A percentile compares a stretch with the other conserved stretches of the same genome.
Conservation (phyloP, 2,329 filamentous ascomycete species). For the Claviceps sp. region DNA sequence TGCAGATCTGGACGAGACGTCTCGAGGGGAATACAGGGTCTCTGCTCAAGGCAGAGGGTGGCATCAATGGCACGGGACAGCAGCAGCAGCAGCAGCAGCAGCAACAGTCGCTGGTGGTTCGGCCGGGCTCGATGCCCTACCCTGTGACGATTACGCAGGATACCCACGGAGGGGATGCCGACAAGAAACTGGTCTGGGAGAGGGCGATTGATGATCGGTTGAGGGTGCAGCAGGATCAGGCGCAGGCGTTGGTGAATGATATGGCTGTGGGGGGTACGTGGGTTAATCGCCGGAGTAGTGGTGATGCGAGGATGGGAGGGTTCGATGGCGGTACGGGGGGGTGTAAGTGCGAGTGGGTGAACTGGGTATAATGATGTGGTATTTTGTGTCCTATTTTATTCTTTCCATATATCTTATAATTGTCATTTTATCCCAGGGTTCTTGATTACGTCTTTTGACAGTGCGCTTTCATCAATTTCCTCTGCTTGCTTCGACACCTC, state of each 20-base stretch:
- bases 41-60: slow-evolving; percentile 16
- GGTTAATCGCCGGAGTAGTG: slow-evolving; percentile 35
- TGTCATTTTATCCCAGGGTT: background rate
- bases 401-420: background rate
- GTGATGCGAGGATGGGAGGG: slow-evolving; percentile 38
- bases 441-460: too few species aligned
- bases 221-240: slow-evolving; percentile 28
- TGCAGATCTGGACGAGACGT: slow-evolving; percentile 50
- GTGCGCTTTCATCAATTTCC: too few species aligned
- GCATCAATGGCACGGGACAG: too few species aligned
- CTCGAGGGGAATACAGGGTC: slow-evolving; percentile 30
- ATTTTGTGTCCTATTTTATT: background rate
- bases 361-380: slow-evolving; percentile 22
- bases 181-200: slow-evolving; percentile 39
- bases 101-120: slow-evolving; percentile 12
- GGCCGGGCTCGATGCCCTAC: slow-evolving; percentile 49
- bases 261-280: slow-evolving; percentile 36
- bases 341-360: slow-evolving; percentile 48
- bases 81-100: background rate
- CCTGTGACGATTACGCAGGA: slow-evolving; percentile 48
- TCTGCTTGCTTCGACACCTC: too few species aligned
- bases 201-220: slow-evolving; percentile 35
- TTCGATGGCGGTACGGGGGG: slow-evolving; percentile 51
- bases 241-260: slow-evolving; percentile 33
- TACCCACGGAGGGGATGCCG: slow-evolving; percentile 44